Base-by-base conservation (phyloP, 1,139 yeast species). In the Ogataea hybrid region DNA sequence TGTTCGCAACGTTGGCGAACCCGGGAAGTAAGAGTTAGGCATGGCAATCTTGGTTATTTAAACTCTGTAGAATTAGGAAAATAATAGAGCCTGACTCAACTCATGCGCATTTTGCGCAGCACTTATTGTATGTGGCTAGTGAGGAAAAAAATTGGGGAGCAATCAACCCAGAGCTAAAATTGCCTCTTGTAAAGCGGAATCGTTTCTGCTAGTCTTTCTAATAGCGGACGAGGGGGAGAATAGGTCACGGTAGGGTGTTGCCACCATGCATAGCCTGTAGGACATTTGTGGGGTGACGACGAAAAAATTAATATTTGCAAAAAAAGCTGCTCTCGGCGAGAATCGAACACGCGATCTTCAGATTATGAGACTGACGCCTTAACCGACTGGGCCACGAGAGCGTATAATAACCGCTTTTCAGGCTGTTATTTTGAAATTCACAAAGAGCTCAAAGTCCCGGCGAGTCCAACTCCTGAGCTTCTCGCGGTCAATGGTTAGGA, bases 1-100 rank as follows among this genome's bases (percentile, higher is more conserved):
- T 2, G 63, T 61, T 53, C 72, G 59, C 52, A 63, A 54, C 2
- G 60, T 43, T 2, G 69, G 66, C 3, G 67, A 58, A 27, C 59
- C 59, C 12, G 62, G 65, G 42, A 55, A 64, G 46, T 65, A 65
- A 31, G 50, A 53, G 10, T 56, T 48, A 2, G 57, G 34, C 52
- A 50, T 48, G 9, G n/a, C 27, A 16, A 29, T 14, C 21, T 22
- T 15, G 11, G 25, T 14, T 27, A 14, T 6, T 28, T 16, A 28
- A 25, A 25, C n/a, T 12, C 12, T 25, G 34, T n/a, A 6, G 17
- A 28, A 28, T 23, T 11, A 8, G 10, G 27, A 22, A 11, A 14
- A 14, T 10, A 29, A 25, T 25, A 12, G 21, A 18, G 11, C 15
- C 22, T 37, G 41, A 37, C 41, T 37, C 40, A 37, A 36, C 38